Evolutionary conservation across 495 filamentous ascomycete species (phyloP).

Genomic region (Neurospora tetrasperma): DNA sequence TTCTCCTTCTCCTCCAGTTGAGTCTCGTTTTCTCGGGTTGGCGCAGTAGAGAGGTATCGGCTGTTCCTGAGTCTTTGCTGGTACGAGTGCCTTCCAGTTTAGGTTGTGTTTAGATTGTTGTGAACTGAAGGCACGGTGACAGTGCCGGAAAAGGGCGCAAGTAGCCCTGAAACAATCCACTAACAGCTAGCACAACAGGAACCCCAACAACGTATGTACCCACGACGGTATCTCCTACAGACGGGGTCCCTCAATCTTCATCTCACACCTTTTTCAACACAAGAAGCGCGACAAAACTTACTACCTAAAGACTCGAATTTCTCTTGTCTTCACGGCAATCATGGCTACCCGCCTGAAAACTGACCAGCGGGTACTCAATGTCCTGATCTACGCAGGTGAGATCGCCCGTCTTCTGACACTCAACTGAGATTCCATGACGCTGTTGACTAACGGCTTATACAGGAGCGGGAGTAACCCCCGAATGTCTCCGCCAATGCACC

Average conservation of each 20-base stretch:
- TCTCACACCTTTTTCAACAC: too few relatives aligned
- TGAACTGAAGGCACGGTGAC: not conserved
- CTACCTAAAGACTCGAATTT: not conserved
- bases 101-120: not conserved
- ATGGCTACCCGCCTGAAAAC: not conserved
- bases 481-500: conserved; percentile 82
- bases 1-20: not conserved
- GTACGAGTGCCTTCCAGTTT: not conserved
- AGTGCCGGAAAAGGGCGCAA: not conserved
- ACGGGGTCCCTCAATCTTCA: not conserved
- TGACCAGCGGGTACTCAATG: conserved; percentile 55
- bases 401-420: not conserved
- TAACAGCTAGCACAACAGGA: not conserved
- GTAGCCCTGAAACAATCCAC: not conserved
- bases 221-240: not conserved
- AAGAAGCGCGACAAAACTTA: not conserved
- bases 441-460: conserved; percentile 2
- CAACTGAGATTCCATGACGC: not conserved
- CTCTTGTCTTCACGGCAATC: not conserved
- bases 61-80: not conserved
- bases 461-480: conserved; percentile 78
- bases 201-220: not conserved
- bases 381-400: conserved; percentile 77
- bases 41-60: not conserved
- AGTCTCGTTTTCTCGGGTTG: not conserved